These are phyloP conservation scores for Leishmania mexicana DNA, from an alignment of 208 protist species.

Conservation along the genomic window DNA sequence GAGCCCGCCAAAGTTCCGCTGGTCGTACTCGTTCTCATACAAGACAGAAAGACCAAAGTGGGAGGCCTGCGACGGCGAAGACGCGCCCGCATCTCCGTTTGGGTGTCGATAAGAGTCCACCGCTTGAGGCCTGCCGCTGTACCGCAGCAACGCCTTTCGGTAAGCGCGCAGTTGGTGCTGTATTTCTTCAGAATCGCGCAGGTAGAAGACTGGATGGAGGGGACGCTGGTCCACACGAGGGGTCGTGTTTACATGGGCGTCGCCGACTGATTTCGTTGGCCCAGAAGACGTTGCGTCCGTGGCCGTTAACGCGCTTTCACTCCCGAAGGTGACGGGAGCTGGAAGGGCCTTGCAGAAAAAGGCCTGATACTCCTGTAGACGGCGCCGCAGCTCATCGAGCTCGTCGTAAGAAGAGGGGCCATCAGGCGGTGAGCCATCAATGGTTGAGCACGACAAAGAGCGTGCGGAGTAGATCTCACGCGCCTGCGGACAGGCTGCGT, in stretches of 20 bases:
- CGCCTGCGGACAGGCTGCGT: constrained; percentile 48
- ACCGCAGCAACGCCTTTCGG: constrained; percentile 40
- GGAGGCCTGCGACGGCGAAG: not conserved
- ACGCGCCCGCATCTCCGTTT: not conserved
- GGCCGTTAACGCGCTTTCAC: not conserved
- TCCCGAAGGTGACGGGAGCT: not conserved
- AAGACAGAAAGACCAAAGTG: constrained; percentile 82
- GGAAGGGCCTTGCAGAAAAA: constrained; percentile 25
- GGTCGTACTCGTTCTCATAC: constrained; percentile 87
- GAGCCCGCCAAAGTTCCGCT: constrained; percentile 87
- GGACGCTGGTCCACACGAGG: constrained; percentile 75
- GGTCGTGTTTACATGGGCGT: constrained; percentile 18
- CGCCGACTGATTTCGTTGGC: not conserved
- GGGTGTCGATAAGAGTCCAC: not conserved
- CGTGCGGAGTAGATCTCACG: constrained; percentile 17
- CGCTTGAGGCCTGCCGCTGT: constrained; percentile 15
- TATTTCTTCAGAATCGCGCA: constrained; percentile 14
- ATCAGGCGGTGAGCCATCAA: not conserved
- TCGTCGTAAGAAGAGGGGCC: not conserved
- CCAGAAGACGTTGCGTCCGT: too few relatives aligned
- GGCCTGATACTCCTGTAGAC: constrained; percentile 22
- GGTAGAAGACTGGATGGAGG: constrained; percentile 71
- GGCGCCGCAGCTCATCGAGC: constrained; percentile 4
- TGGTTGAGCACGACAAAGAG: too few relatives aligned
- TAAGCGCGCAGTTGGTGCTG: constrained; percentile 19